Conservation (phyloP, 495 filamentous ascomycete genomes). For the Aspergillus egyptiacus region DNA sequence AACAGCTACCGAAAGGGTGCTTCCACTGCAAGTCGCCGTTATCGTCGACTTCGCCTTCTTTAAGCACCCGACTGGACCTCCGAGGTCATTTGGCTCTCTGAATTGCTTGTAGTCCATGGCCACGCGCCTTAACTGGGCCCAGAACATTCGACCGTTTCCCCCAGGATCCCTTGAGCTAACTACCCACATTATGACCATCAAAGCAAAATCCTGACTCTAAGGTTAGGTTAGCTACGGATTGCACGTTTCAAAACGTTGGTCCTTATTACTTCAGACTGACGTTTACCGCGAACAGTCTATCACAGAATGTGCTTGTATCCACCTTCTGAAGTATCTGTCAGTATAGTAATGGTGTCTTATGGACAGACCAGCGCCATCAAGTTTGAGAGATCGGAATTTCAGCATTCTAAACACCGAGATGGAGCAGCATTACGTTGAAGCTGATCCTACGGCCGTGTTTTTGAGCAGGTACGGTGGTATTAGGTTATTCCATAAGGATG, state of each 20-base stretch:
- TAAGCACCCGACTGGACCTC: neutral
- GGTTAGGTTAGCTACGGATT: neutral
- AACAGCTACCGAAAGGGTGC: neutral
- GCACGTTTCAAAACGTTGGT: neutral
- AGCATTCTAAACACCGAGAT: too few species aligned
- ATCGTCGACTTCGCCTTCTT: neutral
- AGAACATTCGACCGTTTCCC: slow-evolving; percentile 21
- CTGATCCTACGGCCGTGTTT: too few species aligned
- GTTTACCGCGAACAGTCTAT: neutral
- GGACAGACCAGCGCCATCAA: too few species aligned
- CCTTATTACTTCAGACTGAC: neutral
- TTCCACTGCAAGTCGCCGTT: slow-evolving; percentile 12
- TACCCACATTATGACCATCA: too few species aligned
- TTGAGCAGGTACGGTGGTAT: too few species aligned
- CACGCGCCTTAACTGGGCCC: slow-evolving; percentile 7
- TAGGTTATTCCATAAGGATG: too few species aligned
- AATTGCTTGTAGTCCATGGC: neutral
- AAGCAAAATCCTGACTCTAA: too few species aligned
- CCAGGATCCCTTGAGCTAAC: slow-evolving; percentile 11
- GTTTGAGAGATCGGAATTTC: too few species aligned
- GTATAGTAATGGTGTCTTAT: neutral
- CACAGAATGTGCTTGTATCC: neutral
- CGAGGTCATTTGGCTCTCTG: neutral
- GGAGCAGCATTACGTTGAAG: too few species aligned
- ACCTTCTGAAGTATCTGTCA: neutral